Evolutionary conservation across 371 early-diverging fungal species (phyloP), one percentile per base, ranked within the genome.

Genomic region (Amoeboradix gromovi): DNA sequence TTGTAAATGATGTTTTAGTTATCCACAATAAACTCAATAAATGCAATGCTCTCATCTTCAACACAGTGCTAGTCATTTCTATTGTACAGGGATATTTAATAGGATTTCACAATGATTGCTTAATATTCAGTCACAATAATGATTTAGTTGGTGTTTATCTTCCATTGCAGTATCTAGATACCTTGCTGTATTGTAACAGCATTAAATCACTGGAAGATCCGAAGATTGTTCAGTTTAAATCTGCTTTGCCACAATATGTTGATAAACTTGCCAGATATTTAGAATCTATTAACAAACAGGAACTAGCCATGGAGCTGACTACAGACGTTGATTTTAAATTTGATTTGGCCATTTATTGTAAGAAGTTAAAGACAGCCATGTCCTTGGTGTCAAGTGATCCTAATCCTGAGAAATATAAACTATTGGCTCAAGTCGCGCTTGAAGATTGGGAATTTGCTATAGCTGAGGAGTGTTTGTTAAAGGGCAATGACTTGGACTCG

Each of bases 1-100:
- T 96, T 96, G 90, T 93, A 70, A 96, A 94, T 29, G 94, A 94
- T 77, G 93, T 96, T 77, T 92, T 97, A 75, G 90, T 97, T 71
- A 95, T 92, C 79, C 88, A 91, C 66, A 91, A 86, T 74, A 75
- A 83, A 17, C 78, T 84, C 70, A 91, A 92, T 77, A 85, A 94
- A 30, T 80, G 95, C 71, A 92, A 88, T 78, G 95, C 95, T 72
- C 77, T 94, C 32, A 93, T 97, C 1, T 94, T 95, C 66, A 85
- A 84, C 1, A 90, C 90, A 76, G 83, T 86, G 1, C 87, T 88
- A 69, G 92, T 92, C 1, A 84, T 97, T 74, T 85, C 88, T 72
- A 72, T 29, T 68, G 70, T 22, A 28, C 31, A 28, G 27, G 5
- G 17, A 5, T 28, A 69, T 65, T 17, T 67, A 66, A 17, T 65